Evolutionary conservation across 2,329 filamentous ascomycete species (phyloP).

Genomic region (Chrysosphaeria jannelii): DNA sequence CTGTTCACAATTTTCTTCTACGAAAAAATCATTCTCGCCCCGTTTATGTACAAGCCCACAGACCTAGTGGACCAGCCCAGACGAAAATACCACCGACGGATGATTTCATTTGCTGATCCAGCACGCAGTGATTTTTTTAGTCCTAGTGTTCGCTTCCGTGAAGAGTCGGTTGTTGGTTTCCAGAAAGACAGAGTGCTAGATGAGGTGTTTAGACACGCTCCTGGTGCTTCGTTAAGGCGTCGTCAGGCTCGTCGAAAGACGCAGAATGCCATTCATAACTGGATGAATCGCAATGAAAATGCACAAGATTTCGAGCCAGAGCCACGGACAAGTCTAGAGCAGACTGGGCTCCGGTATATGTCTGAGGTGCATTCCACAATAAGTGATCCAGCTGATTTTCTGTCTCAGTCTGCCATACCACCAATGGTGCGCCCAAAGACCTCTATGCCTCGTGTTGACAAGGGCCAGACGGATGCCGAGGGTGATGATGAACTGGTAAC

Average conservation of each 20-base stretch:
- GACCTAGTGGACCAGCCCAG: constrained; percentile 53
- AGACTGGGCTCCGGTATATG: constrained; percentile 16
- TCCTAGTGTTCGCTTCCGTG: constrained; percentile 38
- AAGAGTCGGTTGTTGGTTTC: constrained; percentile 66
- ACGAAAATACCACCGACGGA: constrained; percentile 14
- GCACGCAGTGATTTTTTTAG: constrained; percentile 37
- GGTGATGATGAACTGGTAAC: constrained; percentile 75
- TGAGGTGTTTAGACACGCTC: constrained; percentile 58
- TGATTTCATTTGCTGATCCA: constrained; percentile 26
- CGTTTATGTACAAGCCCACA: constrained; percentile 49
- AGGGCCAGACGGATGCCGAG: constrained; percentile 49
- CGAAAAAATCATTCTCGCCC: constrained; percentile 49
- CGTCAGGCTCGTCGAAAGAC: constrained; percentile 39
- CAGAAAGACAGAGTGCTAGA: constrained; percentile 75
- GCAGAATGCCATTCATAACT: constrained; percentile 56
- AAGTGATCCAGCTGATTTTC: constrained; percentile 32
- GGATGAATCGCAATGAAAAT: constrained; percentile 51
- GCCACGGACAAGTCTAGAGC: too few species aligned
- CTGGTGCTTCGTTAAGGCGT: constrained; percentile 28
- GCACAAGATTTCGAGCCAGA: too few species aligned
- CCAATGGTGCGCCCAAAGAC: constrained; percentile 8
- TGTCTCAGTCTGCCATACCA: constrained; percentile 16
- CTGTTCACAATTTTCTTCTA: constrained; percentile 69
- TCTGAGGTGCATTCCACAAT: constrained; percentile 28
- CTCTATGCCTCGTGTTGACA: constrained; percentile 13